A percentile compares a stretch with the other conserved stretches of the same genome.
phyloP scores from a whole-genome alignment of 352 stramenopile species.

The Phytophthora crassamura region DNA sequence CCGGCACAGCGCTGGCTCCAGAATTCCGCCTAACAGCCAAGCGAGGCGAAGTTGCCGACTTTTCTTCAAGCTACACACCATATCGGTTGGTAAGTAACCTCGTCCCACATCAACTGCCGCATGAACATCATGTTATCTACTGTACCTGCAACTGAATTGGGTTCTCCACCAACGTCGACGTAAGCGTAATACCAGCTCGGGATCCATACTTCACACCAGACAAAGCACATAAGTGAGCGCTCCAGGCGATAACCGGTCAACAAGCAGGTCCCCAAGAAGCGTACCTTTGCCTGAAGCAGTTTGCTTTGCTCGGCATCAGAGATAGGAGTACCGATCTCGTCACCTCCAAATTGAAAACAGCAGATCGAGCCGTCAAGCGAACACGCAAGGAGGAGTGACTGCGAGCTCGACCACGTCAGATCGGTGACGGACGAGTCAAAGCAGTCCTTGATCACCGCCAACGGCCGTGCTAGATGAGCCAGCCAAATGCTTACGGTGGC shows the following conservation, averaged over 20 bases:
- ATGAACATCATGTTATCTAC: not conserved
- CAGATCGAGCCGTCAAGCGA: conserved; percentile 87
- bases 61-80: conserved; percentile 71
- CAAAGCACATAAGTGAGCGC: not conserved
- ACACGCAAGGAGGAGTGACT: conserved; percentile 70
- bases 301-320: conserved; percentile 81
- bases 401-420: conserved; percentile 67
- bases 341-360: conserved; percentile 75
- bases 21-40: conserved; percentile 14
- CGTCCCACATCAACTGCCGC: conserved; percentile 16
- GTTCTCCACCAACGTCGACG: conserved; percentile 83
- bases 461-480: conserved; percentile 73
- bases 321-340: conserved; percentile 76
- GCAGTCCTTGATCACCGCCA: conserved; percentile 84
- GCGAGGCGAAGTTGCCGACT: conserved; percentile 35
- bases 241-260: not conserved
- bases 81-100: not conserved
- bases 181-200: conserved; percentile 78
- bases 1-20: conserved; percentile 4
- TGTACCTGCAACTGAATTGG: conserved; percentile 78
- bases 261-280: not conserved
- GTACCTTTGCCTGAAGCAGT: conserved; percentile 78
- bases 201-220: conserved; percentile 71
- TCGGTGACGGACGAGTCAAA: conserved; percentile 88
- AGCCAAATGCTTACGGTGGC: conserved; percentile 89